These are phyloP conservation scores for Pythium phragmiticola DNA, from an alignment of 352 stramenopile species.

Conservation along the genomic window DNA sequence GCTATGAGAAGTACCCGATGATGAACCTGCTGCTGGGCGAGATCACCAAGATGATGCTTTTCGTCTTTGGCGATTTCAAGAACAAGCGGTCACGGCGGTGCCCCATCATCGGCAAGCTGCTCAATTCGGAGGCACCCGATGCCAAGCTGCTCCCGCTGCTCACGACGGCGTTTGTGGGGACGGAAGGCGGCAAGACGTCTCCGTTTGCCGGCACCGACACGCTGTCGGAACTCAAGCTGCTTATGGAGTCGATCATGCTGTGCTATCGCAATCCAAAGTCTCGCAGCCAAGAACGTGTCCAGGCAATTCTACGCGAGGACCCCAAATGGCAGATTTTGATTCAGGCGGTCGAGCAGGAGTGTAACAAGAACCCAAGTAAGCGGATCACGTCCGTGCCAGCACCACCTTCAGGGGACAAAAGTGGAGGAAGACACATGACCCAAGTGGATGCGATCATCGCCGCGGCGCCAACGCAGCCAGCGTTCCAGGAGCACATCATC, in stretches of 20 bases:
- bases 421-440: constrained; percentile 7
- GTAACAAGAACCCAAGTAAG: constrained; percentile 40
- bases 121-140: constrained; percentile 53
- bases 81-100: constrained; percentile 81
- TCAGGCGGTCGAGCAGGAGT: constrained; percentile 47
- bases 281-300: constrained; percentile 68
- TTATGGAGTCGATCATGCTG: constrained; percentile 77
- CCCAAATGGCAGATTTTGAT: constrained; percentile 59
- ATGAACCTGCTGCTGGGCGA: constrained; percentile 74
- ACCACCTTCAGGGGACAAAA: constrained; percentile 15
- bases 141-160: constrained; percentile 59
- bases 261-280: constrained; percentile 77
- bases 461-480: constrained; percentile 46
- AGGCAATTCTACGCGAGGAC: constrained; percentile 46
- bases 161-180: constrained; percentile 56
- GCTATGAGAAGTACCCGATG: constrained; percentile 82
- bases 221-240: constrained; percentile 75
- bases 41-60: constrained; percentile 86
- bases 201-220: constrained; percentile 58
- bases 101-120: constrained; percentile 69
- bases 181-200: constrained; percentile 35
- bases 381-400: constrained; percentile 53
- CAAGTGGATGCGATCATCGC: not conserved
- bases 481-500: constrained; percentile 87
- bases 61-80: constrained; percentile 85